Evolutionary conservation across 2,329 filamentous ascomycete species (phyloP).

Genomic region (Pestalotiopsis sp.): DNA sequence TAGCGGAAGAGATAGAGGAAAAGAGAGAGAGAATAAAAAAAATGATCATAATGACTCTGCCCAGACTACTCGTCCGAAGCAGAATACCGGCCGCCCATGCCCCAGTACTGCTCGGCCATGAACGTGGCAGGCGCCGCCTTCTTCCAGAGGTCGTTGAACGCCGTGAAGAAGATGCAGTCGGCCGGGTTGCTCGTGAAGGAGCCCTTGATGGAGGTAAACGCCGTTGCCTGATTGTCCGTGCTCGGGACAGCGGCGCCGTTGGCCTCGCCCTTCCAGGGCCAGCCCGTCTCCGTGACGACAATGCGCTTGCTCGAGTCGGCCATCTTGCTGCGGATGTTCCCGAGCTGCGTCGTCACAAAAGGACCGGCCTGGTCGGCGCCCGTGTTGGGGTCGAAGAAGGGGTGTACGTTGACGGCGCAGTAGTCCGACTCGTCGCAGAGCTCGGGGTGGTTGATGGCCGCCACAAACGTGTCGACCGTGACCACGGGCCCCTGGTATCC

Average conservation of each 20-base stretch:
- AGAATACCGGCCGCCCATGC: constrained; percentile 47
- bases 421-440: constrained; percentile 77
- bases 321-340: constrained; percentile 42
- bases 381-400: constrained; percentile 75
- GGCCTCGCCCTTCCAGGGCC: constrained; percentile 69
- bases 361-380: constrained; percentile 62
- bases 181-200: constrained; percentile 53
- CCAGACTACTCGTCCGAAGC: constrained; percentile 24
- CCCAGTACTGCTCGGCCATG: constrained; percentile 78
- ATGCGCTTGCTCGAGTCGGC: constrained; percentile 55
- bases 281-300: constrained; percentile 82
- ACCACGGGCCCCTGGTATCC: constrained; percentile 77
- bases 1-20: background rate
- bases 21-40: background rate
- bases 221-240: constrained; percentile 63
- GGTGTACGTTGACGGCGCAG: constrained; percentile 79
- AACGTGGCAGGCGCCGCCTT: constrained; percentile 61
- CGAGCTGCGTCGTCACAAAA: constrained; percentile 64
- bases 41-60: background rate
- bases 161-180: constrained; percentile 72
- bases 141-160: constrained; percentile 84
- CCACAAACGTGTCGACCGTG: constrained; percentile 77
- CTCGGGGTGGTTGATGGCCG: constrained; percentile 64
- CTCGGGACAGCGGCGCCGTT: constrained; percentile 74
- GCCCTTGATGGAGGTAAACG: constrained; percentile 64